Conservation (phyloP, 345 rosid genomes). For the Heritiera littoralis region DNA sequence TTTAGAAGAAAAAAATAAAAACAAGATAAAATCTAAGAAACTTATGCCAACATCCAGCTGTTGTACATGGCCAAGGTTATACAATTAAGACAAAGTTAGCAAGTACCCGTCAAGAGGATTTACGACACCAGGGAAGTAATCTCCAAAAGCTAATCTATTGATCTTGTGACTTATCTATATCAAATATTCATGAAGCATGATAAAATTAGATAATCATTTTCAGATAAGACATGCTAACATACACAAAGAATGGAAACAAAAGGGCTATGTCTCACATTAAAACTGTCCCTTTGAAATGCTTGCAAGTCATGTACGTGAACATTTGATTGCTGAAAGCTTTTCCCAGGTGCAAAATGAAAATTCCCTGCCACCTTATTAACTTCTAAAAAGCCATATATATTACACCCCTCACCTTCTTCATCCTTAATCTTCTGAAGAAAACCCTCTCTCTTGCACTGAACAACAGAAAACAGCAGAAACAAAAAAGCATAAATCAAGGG, state of each 20-base stretch:
- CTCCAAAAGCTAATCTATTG: conserved; percentile 82
- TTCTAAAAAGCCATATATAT: conserved; percentile 86
- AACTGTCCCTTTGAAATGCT: conserved; percentile 80
- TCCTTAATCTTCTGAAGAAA: conserved; percentile 84
- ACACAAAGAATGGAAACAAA: not conserved
- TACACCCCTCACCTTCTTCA: conserved; percentile 98
- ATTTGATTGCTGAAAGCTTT: conserved; percentile 91
- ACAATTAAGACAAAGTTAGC: not conserved
- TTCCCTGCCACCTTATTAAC: conserved; percentile 96
- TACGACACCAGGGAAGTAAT: conserved; percentile 82
- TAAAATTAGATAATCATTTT: not conserved
- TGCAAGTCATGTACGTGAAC: conserved; percentile 86
- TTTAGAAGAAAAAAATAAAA: not conserved
- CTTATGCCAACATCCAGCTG: conserved; percentile 2
- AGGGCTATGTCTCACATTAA: conserved; percentile 60
- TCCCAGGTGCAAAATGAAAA: conserved; percentile 98
- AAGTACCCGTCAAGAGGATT: conserved; percentile 94
- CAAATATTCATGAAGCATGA: conserved; percentile 17
- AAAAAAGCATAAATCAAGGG: conserved; percentile 2
- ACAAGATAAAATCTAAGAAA: not conserved
- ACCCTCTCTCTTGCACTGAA: conserved; percentile 94
- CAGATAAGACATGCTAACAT: not conserved
- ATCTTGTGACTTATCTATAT: conserved; percentile 87
- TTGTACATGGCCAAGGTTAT: not conserved
- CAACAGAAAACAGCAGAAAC: conserved; percentile 18